These are phyloP conservation scores for Biscogniauxia mediterranea DNA, from an alignment of 2,329 filamentous ascomycete species.

Conservation along the genomic window DNA sequence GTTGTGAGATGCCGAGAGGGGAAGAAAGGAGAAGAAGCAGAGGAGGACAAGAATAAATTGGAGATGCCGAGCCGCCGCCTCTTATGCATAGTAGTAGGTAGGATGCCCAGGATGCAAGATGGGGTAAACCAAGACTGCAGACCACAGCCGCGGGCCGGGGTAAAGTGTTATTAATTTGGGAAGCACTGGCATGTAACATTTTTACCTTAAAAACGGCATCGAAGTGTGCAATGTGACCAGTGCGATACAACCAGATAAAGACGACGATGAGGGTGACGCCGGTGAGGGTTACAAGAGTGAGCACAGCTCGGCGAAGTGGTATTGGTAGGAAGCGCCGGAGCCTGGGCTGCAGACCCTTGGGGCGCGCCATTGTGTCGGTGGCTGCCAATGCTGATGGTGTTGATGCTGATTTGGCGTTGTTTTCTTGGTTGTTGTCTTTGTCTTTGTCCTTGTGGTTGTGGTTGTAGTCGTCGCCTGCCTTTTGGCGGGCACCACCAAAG, in stretches of 20 bases:
- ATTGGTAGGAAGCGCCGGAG: background rate
- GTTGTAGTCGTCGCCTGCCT: background rate
- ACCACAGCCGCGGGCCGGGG: too few species aligned
- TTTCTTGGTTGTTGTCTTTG: background rate
- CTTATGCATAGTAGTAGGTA: too few species aligned
- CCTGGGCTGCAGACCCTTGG: background rate
- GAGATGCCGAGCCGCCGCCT: too few species aligned
- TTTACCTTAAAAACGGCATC: constrained; percentile 1
- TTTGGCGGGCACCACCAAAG: background rate
- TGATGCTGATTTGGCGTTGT: background rate
- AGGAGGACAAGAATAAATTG: too few species aligned
- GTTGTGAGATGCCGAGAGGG: background rate
- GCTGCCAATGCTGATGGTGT: background rate
- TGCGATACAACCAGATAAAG: constrained; percentile 10
- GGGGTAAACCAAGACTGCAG: too few species aligned
- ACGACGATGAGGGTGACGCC: constrained; percentile 12
- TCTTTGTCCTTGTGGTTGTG: background rate
- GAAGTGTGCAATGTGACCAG: background rate
- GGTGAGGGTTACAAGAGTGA: constrained; percentile 7
- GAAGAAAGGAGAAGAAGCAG: too few species aligned
- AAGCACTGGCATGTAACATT: background rate
- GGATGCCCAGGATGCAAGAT: too few species aligned
- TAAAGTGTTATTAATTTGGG: too few species aligned
- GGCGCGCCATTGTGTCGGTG: background rate
- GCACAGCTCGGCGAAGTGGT: constrained; percentile 7